Percentiles rank a stretch among this genome's conserved stretches.
Evolutionary conservation across 2,329 filamentous ascomycete species (phyloP).

Genomic region (Talaromyces funiculosus): DNA sequence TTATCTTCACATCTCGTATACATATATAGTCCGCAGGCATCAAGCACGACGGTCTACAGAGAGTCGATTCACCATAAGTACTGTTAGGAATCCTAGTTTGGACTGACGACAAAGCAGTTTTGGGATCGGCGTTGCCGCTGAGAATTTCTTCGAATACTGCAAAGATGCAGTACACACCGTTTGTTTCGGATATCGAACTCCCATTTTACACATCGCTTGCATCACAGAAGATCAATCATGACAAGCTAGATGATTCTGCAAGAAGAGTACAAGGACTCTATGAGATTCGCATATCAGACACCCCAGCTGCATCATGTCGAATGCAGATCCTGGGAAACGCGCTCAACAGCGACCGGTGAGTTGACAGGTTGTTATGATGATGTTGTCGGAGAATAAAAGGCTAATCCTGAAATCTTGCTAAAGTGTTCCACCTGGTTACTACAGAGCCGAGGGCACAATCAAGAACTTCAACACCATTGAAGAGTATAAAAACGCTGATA

Average conservation of each 20-base stretch:
- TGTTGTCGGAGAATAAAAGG: neutral
- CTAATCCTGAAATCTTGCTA: neutral
- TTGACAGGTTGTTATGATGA: slow-evolving; percentile 17
- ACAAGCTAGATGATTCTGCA: slow-evolving; percentile 91
- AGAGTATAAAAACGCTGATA: slow-evolving; percentile 81
- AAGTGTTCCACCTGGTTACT: slow-evolving; percentile 64
- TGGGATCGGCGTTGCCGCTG: no score
- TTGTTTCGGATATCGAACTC: slow-evolving; percentile 88
- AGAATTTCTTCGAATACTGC: neutral
- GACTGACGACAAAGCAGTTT: no score
- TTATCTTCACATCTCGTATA: neutral
- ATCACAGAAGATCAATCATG: slow-evolving; percentile 88
- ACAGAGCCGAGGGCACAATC: slow-evolving; percentile 86
- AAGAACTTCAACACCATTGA: slow-evolving; percentile 96
- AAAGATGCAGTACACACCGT: slow-evolving; percentile 71
- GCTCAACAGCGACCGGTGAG: slow-evolving; percentile 75
- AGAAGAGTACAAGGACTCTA: slow-evolving; percentile 83
- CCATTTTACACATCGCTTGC: slow-evolving; percentile 94
- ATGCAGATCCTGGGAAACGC: slow-evolving; percentile 89
- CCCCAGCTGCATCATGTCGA: slow-evolving; percentile 70
- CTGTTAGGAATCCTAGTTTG: neutral
- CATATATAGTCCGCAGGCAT: neutral
- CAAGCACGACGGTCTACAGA: neutral
- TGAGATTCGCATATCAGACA: slow-evolving; percentile 67
- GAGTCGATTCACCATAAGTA: neutral